Evolutionary conservation across 164 flowering plant genomes (phyloP), one percentile per base, ranked within the genome.

Genomic region (Akebia trifoliata): DNA sequence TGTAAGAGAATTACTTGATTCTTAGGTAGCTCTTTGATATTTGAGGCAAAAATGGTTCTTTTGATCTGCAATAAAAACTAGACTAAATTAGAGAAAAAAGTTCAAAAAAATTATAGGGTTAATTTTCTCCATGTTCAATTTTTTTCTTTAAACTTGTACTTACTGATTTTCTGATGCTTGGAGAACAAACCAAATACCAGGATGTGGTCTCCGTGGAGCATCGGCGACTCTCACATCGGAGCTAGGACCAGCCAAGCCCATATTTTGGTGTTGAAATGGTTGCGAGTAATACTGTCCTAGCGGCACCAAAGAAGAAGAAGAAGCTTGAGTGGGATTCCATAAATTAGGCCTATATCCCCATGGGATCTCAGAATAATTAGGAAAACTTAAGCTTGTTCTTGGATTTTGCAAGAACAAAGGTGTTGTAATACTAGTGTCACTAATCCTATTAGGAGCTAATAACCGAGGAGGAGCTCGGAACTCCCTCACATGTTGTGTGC

Each of bases 31-130:
- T 87, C 81, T 90, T 93, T 40, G 90, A 70, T 74, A 90, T 76
- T 60, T 93, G 99, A 52, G 97, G 96, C 85, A 93, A 76, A 72
- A 74, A 81, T 4, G 97, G 92, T 68, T 90, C 89, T 63, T 65
- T 80, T 24, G 66, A 67, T 70, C 99, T 93, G 89, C 80, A 78
- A 38, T 25, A 14, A 26, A 50, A 50, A 15, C 12, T 25, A 25
- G 35, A 11, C 17, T 14, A 4, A 14, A 25, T 3, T 25, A 28
- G 8, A 2, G 4, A 21, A 18, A 31, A 4, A 45, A 45, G 6
- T 22, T 29, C 10, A 11, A 59, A 44, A 51, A 46, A 22, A 21
- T 15, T 40, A 40, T 24, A 2, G 24, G 8, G 31, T 29, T n/a
- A 28, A 28, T 49, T n/a, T 26, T 17, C 18, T 4, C 12, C 25